Conservation (phyloP, 768 basidiomycete genomes). For the Candolleomyces efflorescens region DNA sequence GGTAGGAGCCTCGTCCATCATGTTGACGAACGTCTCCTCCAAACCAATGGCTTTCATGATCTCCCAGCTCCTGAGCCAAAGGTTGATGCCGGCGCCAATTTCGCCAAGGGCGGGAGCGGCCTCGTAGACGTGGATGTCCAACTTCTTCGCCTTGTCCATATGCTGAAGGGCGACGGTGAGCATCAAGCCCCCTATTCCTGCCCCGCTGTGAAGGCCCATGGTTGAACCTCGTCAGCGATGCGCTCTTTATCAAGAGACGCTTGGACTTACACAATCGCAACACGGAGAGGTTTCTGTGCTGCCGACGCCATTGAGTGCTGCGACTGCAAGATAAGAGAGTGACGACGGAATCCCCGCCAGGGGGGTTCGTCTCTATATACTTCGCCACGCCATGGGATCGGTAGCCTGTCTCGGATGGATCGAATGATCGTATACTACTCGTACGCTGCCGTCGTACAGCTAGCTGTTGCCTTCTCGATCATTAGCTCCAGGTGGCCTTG, state of each 20-base stretch:
- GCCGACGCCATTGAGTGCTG: not conserved
- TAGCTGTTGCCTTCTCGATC: too few relatives aligned
- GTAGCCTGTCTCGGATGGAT: too few relatives aligned
- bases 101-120: conserved; percentile 33
- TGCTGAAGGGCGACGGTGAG: conserved; percentile 30
- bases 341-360: too few relatives aligned
- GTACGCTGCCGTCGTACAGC: too few relatives aligned
- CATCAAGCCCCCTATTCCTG: conserved; percentile 37
- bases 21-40: conserved; percentile 7
- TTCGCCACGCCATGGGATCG: too few relatives aligned
- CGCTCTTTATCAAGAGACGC: not conserved
- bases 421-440: too few relatives aligned
- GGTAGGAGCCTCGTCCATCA: conserved; percentile 11
- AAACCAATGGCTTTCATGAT: conserved; percentile 13
- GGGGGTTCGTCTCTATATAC: too few relatives aligned
- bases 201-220: conserved; percentile 25
- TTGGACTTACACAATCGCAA: conserved; percentile 7
- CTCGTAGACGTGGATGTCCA: conserved; percentile 40
- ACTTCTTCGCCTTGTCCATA: conserved; percentile 14
- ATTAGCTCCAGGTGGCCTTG: too few relatives aligned
- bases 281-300: not conserved
- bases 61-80: conserved; percentile 25
- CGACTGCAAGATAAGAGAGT: too few relatives aligned
- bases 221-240: not conserved
- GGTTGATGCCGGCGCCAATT: conserved; percentile 40